Conservation (phyloP, 192 early-diverging fungal genomes). For the Lunasporangiospora selenospora region DNA sequence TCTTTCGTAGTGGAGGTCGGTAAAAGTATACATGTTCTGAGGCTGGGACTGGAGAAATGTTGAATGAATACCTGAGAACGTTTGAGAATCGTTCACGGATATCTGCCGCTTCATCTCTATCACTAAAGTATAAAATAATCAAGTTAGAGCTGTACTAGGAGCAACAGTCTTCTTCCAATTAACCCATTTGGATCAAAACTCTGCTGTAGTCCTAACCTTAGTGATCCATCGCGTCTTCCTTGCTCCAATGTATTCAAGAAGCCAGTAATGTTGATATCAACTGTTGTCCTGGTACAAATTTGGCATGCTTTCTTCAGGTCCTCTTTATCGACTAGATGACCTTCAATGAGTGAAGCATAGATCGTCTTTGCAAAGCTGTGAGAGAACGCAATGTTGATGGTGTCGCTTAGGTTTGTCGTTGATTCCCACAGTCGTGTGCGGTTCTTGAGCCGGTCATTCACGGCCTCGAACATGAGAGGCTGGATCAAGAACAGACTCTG, state of each 20-base stretch:
- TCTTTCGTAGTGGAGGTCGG: conserved; percentile 54
- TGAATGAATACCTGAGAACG: conserved; percentile 67
- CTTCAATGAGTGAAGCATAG: conserved; percentile 59
- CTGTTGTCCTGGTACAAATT: conserved; percentile 51
- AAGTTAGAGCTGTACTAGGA: too few relatives aligned
- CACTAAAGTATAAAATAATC: not conserved
- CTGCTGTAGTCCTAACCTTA: too few relatives aligned
- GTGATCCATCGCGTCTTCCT: conserved; percentile 22
- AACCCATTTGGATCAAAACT: too few relatives aligned
- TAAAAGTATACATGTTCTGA: conserved; percentile 67
- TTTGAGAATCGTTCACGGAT: conserved; percentile 58
- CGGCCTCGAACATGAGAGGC: conserved; percentile 6
- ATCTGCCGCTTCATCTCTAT: conserved; percentile 48
- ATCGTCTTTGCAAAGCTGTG: conserved; percentile 61
- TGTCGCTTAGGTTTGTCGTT: conserved; percentile 33
- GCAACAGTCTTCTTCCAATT: too few relatives aligned
- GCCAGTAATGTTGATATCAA: conserved; percentile 65
- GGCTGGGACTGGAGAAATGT: conserved; percentile 53
- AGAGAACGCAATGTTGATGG: conserved; percentile 56
- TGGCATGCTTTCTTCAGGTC: conserved; percentile 58
- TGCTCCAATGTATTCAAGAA: conserved; percentile 61
- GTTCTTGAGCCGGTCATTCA: conserved; percentile 11
- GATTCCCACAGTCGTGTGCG: conserved; percentile 21
- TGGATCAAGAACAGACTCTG: conserved; percentile 1
- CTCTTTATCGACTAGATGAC: conserved; percentile 45